Evolutionary conservation across 768 basidiomycete species (phyloP), one percentile per base, ranked within the genome.

Genomic region (Psilocybe subaeruginosa): DNA sequence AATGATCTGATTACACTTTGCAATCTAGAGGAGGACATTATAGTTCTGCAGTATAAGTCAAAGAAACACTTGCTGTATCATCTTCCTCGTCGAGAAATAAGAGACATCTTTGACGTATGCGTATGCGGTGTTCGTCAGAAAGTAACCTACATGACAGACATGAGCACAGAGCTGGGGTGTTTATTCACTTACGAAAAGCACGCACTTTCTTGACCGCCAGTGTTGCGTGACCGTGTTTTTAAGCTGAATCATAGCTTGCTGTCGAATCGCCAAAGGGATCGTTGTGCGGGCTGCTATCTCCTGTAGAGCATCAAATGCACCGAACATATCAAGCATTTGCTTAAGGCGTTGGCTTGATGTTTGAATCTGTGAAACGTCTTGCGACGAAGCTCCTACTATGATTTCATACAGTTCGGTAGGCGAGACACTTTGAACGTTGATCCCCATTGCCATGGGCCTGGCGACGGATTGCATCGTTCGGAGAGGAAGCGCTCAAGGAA

Each of bases 181-280:
- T 8, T 8, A 19, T 47, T 29, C n/a, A 19, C 56, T 54, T 30
- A 23, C 30, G 49, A 8, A 27, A 45, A 39, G 14, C 17, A 49
- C 83, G 70, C 65, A 92, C 93, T 86, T 92, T 76, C 88, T 77
- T 33, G 88, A 89, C 69, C 84, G 81, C 95, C 95, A 97, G 68
- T 92, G 88, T 52, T 76, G 76, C 3, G 88, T 72, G 2, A 87
- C 88, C 1, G 82, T 81, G 67, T 95, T 96, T 76, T 96, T 96
- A 78, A 95, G 91, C 69, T 94, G 93, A 58, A 96, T 90, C 64
- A 93, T 92, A 27, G 90, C 87, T 71, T 92, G 91, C 66, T 91
- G 84, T 45, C 94, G 86, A 53, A 95, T 82, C 14, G 77, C 76
- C 39, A 90, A 72, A 12, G 91, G 88, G n/a, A 88, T 72, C 1